Evolutionary conservation across 805 yeast genomes (phyloP).

Genomic region (Starmera amethionina): DNA sequence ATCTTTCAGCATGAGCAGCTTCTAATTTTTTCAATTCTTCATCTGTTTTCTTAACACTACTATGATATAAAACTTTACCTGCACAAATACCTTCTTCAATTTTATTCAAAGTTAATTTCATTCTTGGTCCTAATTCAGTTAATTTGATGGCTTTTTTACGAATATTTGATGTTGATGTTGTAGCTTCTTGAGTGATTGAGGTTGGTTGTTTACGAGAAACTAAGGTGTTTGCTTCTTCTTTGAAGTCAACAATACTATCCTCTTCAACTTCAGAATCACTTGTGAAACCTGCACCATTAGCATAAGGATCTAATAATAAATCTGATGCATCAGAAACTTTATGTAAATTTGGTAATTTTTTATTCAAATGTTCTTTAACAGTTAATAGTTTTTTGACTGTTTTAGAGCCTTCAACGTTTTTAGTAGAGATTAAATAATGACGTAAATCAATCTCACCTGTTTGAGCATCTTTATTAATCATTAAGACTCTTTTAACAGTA

Average conservation of each 20-base stretch:
- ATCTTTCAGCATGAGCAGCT: constrained; percentile 51
- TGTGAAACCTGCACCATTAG: constrained; percentile 66
- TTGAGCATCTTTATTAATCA: constrained; percentile 64
- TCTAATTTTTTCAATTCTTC: constrained; percentile 55
- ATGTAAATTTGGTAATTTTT: constrained; percentile 60
- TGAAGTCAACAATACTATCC: constrained; percentile 66
- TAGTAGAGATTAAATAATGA: constrained; percentile 84
- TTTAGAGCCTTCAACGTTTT: constrained; percentile 67
- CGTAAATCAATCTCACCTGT: constrained; percentile 74
- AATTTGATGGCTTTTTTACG: constrained; percentile 81
- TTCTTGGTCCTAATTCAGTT: constrained; percentile 88
- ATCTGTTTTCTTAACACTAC: constrained; percentile 52
- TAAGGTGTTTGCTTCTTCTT: constrained; percentile 18
- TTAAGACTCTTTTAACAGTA: constrained; percentile 73
- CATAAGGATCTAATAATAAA: constrained; percentile 72
- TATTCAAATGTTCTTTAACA: constrained; percentile 49
- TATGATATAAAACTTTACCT: constrained; percentile 83
- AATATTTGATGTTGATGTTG: constrained; percentile 9
- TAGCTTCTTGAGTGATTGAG: constrained; percentile 10
- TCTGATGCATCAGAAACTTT: constrained; percentile 72
- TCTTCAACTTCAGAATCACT: constrained; percentile 94
- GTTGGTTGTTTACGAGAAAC: constrained; percentile 10
- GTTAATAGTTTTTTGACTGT: constrained; percentile 63
- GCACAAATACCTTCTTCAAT: constrained; percentile 88
- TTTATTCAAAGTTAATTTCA: constrained; percentile 65